A percentile compares a stretch with the other conserved stretches of the same genome.
phyloP scores from a whole-genome alignment of 805 yeast genomes.

The Scheffersomyces lignosus region DNA sequence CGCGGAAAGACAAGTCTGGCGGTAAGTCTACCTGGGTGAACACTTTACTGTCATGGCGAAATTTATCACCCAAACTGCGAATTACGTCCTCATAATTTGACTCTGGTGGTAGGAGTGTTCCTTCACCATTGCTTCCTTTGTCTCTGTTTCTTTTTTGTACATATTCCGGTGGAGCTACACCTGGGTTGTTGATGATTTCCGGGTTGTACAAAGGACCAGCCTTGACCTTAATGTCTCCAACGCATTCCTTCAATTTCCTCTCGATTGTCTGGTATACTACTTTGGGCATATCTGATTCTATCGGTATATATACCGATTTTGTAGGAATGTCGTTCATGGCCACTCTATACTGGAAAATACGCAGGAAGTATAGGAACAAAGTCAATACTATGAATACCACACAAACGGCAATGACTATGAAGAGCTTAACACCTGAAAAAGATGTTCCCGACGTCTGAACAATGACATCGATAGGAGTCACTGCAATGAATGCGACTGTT shows the following conservation, averaged over 20 bases:
- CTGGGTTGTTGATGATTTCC: conserved; percentile 35
- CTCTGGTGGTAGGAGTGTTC: conserved; percentile 25
- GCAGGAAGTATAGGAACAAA: conserved; percentile 51
- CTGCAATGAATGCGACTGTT: conserved; percentile 58
- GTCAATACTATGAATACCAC: conserved; percentile 57
- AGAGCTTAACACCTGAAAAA: conserved; percentile 72
- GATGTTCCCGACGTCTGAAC: conserved; percentile 51
- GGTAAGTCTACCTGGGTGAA: conserved; percentile 40
- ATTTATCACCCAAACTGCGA: conserved; percentile 58
- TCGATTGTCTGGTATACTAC: conserved; percentile 25
- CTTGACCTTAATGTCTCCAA: conserved; percentile 24
- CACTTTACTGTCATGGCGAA: conserved; percentile 45
- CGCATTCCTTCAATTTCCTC: conserved; percentile 24
- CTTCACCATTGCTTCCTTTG: conserved; percentile 17
- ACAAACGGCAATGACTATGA: conserved; percentile 74
- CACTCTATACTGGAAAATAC: conserved; percentile 59
- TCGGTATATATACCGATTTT: conserved; percentile 64
- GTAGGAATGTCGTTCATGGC: conserved; percentile 72
- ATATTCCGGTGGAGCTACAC: conserved; percentile 42
- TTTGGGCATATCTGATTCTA: conserved; percentile 50
- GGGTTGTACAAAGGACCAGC: conserved; percentile 38
- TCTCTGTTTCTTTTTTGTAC: conserved; percentile 32
- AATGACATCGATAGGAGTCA: conserved; percentile 80
- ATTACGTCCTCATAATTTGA: conserved; percentile 54
- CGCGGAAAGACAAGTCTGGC: conserved; percentile 40